Evolutionary conservation across 2,329 filamentous ascomycete species (phyloP), one percentile per base, ranked within the genome.

Genomic region (Thermothelomyces thermophilus): DNA sequence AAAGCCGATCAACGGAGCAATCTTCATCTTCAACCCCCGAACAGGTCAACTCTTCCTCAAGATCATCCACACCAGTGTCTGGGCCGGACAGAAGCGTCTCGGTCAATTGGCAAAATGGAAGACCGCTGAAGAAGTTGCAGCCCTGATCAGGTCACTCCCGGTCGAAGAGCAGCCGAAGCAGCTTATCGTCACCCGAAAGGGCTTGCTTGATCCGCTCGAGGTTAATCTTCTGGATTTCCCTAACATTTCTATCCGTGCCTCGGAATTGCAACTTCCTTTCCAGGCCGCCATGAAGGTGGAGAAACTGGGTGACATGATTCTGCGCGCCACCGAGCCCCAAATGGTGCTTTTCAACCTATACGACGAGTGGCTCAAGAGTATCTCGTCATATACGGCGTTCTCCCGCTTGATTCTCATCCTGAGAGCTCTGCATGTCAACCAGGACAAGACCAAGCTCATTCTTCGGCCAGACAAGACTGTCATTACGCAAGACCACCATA

Each of bases 271-370:
- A 68, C 75, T 98, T 57, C 93, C 93, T 1, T 98, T 98, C 86
- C 94, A 98, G 70, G 93, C 93, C 48, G 94, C 94, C 0, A 98
- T 98, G 91, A 98, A 98, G 77, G 90, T 98, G 2, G 93, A 98
- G 72, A 98, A 98, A 70, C 80, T 98, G 40, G 94, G 91, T 58
- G 94, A 98, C 71, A 96, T 98, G 91, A 98, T 98, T 62, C 74
- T 98, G 40, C 86, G 90, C 60, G 94, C 93, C 2, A 98, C 93
- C 0, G 93, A 97, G 66, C 93, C 93, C n/a, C 93, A 98, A 71
- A 98, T 98, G 93, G 93, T 98, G 46, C 79, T 98, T 8, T 98
- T 97, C 80, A 98, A 98, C 64, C 74, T 98, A 34, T 98, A 97
- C 63, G 93, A 98, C 62, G 93, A 98, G 68, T 98, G 93, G 93